These are phyloP conservation scores for Dipodascopsis uninucleata DNA, from an alignment of 805 yeast species.

Conservation along the genomic window DNA sequence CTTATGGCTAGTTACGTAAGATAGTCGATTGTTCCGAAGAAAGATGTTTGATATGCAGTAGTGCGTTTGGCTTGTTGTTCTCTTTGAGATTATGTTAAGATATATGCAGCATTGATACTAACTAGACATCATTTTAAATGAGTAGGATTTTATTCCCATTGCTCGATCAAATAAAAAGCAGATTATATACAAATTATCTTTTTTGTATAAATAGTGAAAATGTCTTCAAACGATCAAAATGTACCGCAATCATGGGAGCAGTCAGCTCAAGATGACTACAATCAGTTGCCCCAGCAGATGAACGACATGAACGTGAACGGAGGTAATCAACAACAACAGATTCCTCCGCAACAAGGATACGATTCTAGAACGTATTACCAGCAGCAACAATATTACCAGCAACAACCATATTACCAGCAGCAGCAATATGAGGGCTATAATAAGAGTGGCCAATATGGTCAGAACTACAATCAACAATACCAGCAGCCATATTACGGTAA, in stretches of 20 bases:
- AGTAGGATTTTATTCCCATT: too few relatives aligned
- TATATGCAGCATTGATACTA: too few relatives aligned
- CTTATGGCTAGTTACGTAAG: too few relatives aligned
- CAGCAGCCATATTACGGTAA: constrained; percentile 22
- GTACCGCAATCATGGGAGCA: constrained; percentile 27
- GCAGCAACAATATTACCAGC: constrained; percentile 12
- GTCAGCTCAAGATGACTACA: constrained; percentile 20
- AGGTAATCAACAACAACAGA: constrained; percentile 4
- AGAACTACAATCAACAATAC: constrained; percentile 18
- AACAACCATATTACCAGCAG: constrained; percentile 16
- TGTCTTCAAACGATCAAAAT: constrained; percentile 19
- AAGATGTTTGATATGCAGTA: too few relatives aligned
- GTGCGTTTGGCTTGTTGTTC: too few relatives aligned
- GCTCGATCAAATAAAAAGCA: too few relatives aligned
- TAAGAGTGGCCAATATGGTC: constrained; percentile 13
- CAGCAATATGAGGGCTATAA: constrained; percentile 12
- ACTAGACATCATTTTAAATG: too few relatives aligned
- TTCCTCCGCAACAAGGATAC: too few relatives aligned
- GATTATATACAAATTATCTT: too few relatives aligned
- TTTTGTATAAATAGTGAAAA: too few relatives aligned
- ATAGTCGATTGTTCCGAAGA: too few relatives aligned
- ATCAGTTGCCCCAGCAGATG: constrained; percentile 18
- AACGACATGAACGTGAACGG: constrained; percentile 3
- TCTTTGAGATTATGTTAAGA: too few relatives aligned
- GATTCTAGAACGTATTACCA: constrained; percentile 2